Evolutionary conservation across 148 eudicot genomes (phyloP), one percentile per base, ranked within the genome.

Genomic region (Nepenthes gracilis): DNA sequence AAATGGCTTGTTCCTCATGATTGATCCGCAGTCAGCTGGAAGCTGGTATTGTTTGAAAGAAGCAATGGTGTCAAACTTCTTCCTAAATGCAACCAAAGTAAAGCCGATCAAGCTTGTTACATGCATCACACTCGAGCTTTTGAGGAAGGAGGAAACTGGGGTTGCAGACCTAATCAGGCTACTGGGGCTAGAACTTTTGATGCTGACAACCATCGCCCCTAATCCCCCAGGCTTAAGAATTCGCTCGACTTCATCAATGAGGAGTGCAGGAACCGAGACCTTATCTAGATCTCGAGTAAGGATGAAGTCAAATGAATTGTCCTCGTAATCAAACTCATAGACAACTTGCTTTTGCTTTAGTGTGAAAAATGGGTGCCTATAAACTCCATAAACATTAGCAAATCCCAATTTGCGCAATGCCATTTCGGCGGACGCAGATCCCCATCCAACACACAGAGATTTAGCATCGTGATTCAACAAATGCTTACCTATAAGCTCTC

Each of bases 201-300:
- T 59, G 4, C 81, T 79, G 10, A 86, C 79, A 43, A 87, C 78
- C 74, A 90, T 63, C 37, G 88, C 97, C 14, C 87, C 95, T 5
- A 74, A 61, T 13, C 95, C 97, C 43, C 86, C 88, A 0, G 97
- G 85, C 14, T 81, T 80, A 23, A 90, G 75, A 60, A 90, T 70
- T 12, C 97, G 91, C 75, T 90, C 97, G 9, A 90, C 77, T 76
- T 90, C 97, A 47, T 58, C 67, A 59, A 86, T 85, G 33, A 87
- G 81, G 43, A 90, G 81, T 3, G 88, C 85, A 1, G 97, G 97
- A 34, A 87, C 78, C 2, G 86, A 77, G 36, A 85, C 85, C 81
- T 75, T 74, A 60, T 82, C 88, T 40, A 90, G 76, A 69, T 81
- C 95, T 66, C 81, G 70, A 0, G 85, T 77, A 56, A 86, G 73